Evolutionary conservation across 2,329 filamentous ascomycete species (phyloP).

Genomic region (Sclerotinia trifoliorum): DNA sequence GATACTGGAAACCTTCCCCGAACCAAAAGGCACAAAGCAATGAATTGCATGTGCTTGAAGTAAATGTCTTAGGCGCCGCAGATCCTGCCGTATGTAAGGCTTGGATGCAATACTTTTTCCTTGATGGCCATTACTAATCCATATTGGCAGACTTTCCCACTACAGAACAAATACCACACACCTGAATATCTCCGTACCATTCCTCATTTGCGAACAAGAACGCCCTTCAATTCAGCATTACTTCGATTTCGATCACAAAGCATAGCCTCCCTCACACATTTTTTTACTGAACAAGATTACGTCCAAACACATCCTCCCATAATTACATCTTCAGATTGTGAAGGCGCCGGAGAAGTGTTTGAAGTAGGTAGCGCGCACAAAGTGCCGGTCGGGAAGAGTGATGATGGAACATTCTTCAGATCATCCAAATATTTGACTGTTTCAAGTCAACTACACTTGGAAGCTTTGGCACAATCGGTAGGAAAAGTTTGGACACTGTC

Average conservation of each 20-base stretch:
- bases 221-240: conserved; percentile 76
- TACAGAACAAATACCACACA: conserved; percentile 95
- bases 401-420: conserved; percentile 68
- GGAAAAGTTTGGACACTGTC: conserved; percentile 92
- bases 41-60: conserved; percentile 72
- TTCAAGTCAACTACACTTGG: conserved; percentile 89
- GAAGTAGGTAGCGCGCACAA: conserved; percentile 49
- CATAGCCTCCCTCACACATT: conserved; percentile 68
- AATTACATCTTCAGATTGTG: conserved; percentile 95
- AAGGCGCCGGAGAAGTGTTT: conserved; percentile 94
- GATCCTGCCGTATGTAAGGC: conserved; percentile 68
- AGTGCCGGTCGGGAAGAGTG: conserved; percentile 35
- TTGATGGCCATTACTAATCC: conserved; percentile 27
- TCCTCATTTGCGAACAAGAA: conserved; percentile 81
- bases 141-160: conserved; percentile 69
- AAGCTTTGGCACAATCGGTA: conserved; percentile 84
- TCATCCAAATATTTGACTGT: conserved; percentile 93
- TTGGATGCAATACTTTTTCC: conserved; percentile 3
- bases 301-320: conserved; percentile 88
- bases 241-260: conserved; percentile 80
- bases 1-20: conserved; percentile 71
- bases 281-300: conserved; percentile 70
- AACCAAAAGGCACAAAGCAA: conserved; percentile 67
- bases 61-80: conserved; percentile 72
- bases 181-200: conserved; percentile 84